A percentile compares a stretch with the other conserved stretches of the same genome.
These are phyloP conservation scores for Suillus discolor DNA, from an alignment of 768 basidiomycete species.

Conservation along the genomic window DNA sequence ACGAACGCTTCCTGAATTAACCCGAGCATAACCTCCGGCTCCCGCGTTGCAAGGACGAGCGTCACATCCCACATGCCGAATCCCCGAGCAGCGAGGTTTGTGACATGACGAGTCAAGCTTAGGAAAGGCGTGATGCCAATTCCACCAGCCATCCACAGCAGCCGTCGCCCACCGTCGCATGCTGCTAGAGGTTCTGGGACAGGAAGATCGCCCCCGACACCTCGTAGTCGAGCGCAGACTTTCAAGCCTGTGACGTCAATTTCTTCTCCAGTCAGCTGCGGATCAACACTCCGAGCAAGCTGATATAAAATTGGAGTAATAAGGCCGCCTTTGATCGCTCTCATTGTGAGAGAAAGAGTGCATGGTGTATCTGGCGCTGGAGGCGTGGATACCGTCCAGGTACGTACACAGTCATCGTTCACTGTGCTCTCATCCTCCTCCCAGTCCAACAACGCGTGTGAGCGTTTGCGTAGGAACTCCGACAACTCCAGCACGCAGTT, in stretches of 20 bases:
- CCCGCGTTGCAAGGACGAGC: conserved; percentile 53
- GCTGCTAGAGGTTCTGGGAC: conserved; percentile 23
- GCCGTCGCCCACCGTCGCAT: conserved; percentile 28
- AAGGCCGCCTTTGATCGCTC: conserved; percentile 52
- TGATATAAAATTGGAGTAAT: conserved; percentile 60
- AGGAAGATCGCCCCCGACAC: conserved; percentile 53
- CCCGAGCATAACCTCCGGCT: conserved; percentile 51
- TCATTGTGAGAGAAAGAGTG: conserved; percentile 53
- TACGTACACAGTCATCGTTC: conserved; percentile 65
- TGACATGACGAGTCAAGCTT: conserved; percentile 43
- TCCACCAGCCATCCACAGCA: conserved; percentile 66
- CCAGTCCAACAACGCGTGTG: conserved; percentile 55
- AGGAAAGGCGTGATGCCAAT: conserved; percentile 69
- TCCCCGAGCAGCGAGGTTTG: conserved; percentile 16
- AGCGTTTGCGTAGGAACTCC: conserved; percentile 46
- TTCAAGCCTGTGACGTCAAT: conserved; percentile 32
- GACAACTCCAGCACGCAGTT: conserved; percentile 57
- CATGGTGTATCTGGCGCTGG: conserved; percentile 17
- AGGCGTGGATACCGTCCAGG: conserved; percentile 58
- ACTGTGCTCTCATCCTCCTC: conserved; percentile 40
- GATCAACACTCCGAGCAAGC: conserved; percentile 32
- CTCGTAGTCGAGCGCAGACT: conserved; percentile 49
- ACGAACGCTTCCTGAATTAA: conserved; percentile 39
- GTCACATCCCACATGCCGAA: conserved; percentile 43
- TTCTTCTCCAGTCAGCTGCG: background rate